Base-by-base conservation (phyloP, 1,139 yeast species). In the Scheffersomyces titani region DNA sequence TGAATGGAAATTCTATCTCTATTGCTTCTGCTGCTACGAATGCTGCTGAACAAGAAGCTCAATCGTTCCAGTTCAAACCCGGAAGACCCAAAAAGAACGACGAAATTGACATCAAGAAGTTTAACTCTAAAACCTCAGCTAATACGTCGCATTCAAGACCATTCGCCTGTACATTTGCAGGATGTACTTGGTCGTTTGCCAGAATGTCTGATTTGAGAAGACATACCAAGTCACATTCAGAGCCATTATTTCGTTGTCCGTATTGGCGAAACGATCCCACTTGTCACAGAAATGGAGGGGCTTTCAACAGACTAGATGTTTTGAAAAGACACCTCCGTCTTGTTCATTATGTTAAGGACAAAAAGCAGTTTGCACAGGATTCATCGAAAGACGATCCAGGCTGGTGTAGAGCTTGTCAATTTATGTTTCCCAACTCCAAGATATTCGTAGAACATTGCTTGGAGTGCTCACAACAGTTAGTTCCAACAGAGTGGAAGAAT, bases 231-330 rank as follows among this genome's bases (percentile, higher is more conserved):
- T 85, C 89, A 1, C 93, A 89, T 65, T 77, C 80, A 44, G 80
- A 81, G 50, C 92, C 92, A 1, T 80, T 78, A 60, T 86, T 85
- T 65, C 86, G 83, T 61, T 89, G 94, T 67, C 93, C 94, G 1
- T 89, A 81, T 69, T 87, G 89, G 88, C 77, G 78, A 54, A 75
- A 79, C 51, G 89, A 86, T 60, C 85, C 87, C 2, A 83, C 89
- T 2, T 88, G 92, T 67, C 93, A 88, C 67, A 78, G 88, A 54
- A 87, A 87, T 60, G 90, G 89, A 13, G 92, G 92, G 4, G 83
- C 89, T 0, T 89, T 89, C 70, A 85, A 84, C 63, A 74, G 93
- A 53, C 72, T 87, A 57, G 93, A 89, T 63, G 92, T 88, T 44
- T 73, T 88, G 59, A 88, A 88, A 62, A 77, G 93, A 53, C 93